Conservation (phyloP, 305 asterid genomes). For the Galium porrigens region DNA sequence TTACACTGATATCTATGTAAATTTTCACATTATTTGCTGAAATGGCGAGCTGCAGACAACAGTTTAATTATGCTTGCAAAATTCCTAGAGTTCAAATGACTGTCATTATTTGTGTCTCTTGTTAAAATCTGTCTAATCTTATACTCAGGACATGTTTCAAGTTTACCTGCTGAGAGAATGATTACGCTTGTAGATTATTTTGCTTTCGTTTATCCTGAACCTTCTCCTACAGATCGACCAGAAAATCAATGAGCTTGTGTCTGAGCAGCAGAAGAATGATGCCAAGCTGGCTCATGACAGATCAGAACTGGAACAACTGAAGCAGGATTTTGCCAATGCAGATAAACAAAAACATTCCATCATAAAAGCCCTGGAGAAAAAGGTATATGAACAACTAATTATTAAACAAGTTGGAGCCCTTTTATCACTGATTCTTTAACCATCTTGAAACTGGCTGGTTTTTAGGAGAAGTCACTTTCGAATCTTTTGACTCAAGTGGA, state of each 20-base stretch:
- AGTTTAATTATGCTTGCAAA: neutral
- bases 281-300: slow-evolving; percentile 88
- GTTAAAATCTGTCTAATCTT: neutral
- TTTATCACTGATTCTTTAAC: slow-evolving; percentile 13
- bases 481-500: slow-evolving; percentile 72
- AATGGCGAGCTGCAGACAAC: neutral
- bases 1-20: neutral
- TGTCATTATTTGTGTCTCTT: too few relatives aligned
- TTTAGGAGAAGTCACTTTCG: slow-evolving; percentile 70
- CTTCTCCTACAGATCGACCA: slow-evolving; percentile 65
- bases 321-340: slow-evolving; percentile 60
- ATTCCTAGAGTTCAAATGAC: neutral
- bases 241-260: slow-evolving; percentile 73
- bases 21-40: neutral
- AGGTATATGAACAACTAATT: slow-evolving; percentile 32
- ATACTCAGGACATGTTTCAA: neutral
- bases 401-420: slow-evolving; percentile 4
- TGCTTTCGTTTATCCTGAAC: slow-evolving; percentile 53
- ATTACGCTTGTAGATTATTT: neutral
- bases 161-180: neutral
- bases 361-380: slow-evolving; percentile 70
- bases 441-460: slow-evolving; percentile 12
- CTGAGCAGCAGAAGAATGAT: slow-evolving; percentile 93
- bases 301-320: slow-evolving; percentile 71
- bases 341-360: slow-evolving; percentile 70